These are phyloP conservation scores for Nephelium lappaceum DNA, from an alignment of 345 rosid genomes.

Conservation along the genomic window DNA sequence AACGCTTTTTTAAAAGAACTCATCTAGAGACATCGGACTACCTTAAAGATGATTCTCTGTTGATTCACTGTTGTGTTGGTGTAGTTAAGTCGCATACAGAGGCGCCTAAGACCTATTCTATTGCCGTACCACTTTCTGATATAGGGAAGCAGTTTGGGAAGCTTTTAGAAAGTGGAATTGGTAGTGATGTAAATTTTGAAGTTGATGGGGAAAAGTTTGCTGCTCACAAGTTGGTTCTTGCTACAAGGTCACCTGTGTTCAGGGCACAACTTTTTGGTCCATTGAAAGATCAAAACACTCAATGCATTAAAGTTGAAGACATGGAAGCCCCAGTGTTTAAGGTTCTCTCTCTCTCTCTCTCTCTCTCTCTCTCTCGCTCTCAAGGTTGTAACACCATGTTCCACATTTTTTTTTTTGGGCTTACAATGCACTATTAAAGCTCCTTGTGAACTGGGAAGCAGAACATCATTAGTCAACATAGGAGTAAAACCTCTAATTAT, in stretches of 20 bases:
- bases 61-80: constrained; percentile 69
- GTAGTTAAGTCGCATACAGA: constrained; percentile 75
- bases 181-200: constrained; percentile 55
- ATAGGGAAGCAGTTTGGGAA: constrained; percentile 58
- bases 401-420: not conserved
- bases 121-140: constrained; percentile 60
- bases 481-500: not conserved
- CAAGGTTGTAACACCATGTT: not conserved
- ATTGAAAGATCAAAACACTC: constrained; percentile 53
- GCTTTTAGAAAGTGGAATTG: constrained; percentile 62
- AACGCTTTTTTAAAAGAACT: constrained; percentile 74
- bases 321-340: constrained; percentile 67
- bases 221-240: constrained; percentile 76
- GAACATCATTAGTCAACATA: not conserved
- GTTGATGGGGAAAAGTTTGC: constrained; percentile 68
- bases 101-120: constrained; percentile 65
- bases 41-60: constrained; percentile 69
- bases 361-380: not conserved
- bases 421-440: not conserved
- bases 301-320: constrained; percentile 57
- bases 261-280: constrained; percentile 86
- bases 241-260: constrained; percentile 81
- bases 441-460: not conserved
- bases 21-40: constrained; percentile 67
- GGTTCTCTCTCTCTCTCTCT: constrained; percentile 39